These are phyloP conservation scores for Quercus agrifolia DNA, from an alignment of 306 rosid species.

Conservation along the genomic window DNA sequence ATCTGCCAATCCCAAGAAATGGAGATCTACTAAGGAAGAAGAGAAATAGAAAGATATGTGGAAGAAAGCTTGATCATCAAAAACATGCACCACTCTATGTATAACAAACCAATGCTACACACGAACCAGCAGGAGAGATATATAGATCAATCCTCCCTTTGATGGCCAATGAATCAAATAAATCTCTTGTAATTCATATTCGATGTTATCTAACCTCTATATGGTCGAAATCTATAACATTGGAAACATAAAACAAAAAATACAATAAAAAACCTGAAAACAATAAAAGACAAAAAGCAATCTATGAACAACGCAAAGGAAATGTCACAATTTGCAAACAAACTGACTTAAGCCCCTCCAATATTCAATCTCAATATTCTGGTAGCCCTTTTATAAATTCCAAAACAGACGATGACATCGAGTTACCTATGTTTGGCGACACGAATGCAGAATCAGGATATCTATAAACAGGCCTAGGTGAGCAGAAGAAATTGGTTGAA, in stretches of 20 bases:
- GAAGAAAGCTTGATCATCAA: no score
- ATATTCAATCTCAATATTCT: conserved; percentile 42
- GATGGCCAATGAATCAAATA: conserved; percentile 36
- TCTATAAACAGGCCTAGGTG: conserved; percentile 32
- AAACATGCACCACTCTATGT: no score
- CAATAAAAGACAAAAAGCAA: neutral
- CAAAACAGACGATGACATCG: conserved; percentile 63
- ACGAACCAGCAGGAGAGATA: neutral
- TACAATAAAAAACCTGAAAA: neutral
- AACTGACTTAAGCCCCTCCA: no score
- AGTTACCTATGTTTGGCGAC: conserved; percentile 36
- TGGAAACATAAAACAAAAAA: conserved; percentile 17
- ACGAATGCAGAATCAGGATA: conserved; percentile 40
- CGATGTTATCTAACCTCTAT: neutral
- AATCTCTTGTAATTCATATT: conserved; percentile 20
- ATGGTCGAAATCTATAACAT: neutral
- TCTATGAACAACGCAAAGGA: neutral
- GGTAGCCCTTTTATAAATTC: conserved; percentile 64
- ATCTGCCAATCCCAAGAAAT: no score
- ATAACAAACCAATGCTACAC: no score
- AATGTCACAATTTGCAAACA: neutral
- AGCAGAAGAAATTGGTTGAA: conserved; percentile 41
- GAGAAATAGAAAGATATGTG: no score
- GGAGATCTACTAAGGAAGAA: no score
- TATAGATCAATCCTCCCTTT: neutral